Base-by-base conservation (phyloP, 208 protist genomes). In the Angomonas desouzai region DNA sequence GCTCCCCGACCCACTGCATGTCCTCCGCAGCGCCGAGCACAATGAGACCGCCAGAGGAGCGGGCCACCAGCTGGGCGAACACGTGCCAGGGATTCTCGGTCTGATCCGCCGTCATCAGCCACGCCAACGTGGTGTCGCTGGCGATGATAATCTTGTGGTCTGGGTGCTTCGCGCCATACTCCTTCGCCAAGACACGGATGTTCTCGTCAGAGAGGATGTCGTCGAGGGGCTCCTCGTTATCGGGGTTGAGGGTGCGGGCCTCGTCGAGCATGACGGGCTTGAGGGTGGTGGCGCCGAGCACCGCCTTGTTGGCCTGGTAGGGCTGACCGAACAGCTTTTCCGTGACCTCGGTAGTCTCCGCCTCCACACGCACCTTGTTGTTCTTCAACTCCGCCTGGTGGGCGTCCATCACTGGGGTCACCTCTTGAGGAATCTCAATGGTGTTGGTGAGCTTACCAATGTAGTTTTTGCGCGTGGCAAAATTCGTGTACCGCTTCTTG, bases 1-100 rank as follows among this genome's bases (percentile, higher is more conserved):
- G 93, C 72, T 96, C 90, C 34, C 74, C 81, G 27, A 96, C 90
- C 87, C 90, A 96, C 72, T 93, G 84, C 76, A 79, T 81, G 20
- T 93, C 85, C 47, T 92, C 71, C 23, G 61, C 48, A 66, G 66
- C 79, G 61, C 77, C 79, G 16, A 74, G 62, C 9, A 71, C 72
- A 34, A 93, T 70, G 63, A 93, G 82, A 48, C 84, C 66, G 23
- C 83, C 74, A 53, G 76, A 72, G 58, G 63, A 68, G 66, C 65
- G 69, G 34, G 75, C 71, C 36, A 76, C 60, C 45, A 85, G 70
- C 51, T 72, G 77, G 55, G 81, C 59, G 59, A 81, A 70, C 72
- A 96, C 64, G 72, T 96, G 87, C 90, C 90, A 96, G 51, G 90
- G 84, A 68, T 93, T 72, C 9, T 89, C 76, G 65, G 83, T 79